These are phyloP conservation scores for Brassica napus DNA, from an alignment of 345 rosid species.

Conservation along the genomic window Da-Ae NC_063443.1:12670001-12670500, in stretches of 20 bases:
- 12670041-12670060: background rate
- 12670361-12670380: conserved; percentile 99
- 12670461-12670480: conserved; percentile 55
- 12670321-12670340: conserved; percentile 98
- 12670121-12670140: background rate
- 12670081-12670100: background rate
- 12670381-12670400: conserved; percentile 75
- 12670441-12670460: conserved; percentile 83
- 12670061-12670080: background rate
- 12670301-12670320: conserved; percentile 88
- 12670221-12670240: conserved; percentile 88
- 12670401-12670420: conserved; percentile 72
- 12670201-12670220: conserved; percentile 74
- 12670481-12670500: conserved; percentile 70
- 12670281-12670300: conserved; percentile 75
- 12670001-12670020: background rate
- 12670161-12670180: conserved; percentile 89
- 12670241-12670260: conserved; percentile 81
- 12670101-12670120: background rate
- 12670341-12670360: conserved; percentile 97
- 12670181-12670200: conserved; percentile 77
- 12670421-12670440: conserved; percentile 79
- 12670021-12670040: background rate
- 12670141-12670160: background rate
- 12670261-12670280: conserved; percentile 97